phyloP scores from a whole-genome alignment of 495 filamentous ascomycete species.

The Cudoniella acicularis region DNA sequence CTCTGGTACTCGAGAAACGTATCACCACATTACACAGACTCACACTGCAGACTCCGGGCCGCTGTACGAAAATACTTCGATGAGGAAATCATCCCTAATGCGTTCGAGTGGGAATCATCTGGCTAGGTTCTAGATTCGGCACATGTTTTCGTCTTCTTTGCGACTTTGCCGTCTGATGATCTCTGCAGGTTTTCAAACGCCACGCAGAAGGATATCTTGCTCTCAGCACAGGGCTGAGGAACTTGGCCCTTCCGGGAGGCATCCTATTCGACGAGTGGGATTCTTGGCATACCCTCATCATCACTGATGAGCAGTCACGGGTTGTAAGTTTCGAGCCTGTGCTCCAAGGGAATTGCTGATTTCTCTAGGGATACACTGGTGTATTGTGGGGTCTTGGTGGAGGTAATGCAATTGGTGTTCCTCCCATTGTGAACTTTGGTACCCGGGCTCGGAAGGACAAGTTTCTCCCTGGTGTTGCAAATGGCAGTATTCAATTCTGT shows the following conservation, averaged over 20 bases:
- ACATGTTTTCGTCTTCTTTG: slow-evolving; percentile 2
- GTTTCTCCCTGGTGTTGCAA: slow-evolving; percentile 48
- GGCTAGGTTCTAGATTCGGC: slow-evolving; percentile 41
- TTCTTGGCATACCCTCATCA: slow-evolving; percentile 45
- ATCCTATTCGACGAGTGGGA: slow-evolving; percentile 45
- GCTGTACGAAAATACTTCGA: slow-evolving; percentile 44
- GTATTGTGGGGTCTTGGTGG: slow-evolving; percentile 48
- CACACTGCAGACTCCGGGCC: slow-evolving; percentile 42
- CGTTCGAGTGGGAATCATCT: slow-evolving; percentile 45
- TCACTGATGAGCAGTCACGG: slow-evolving; percentile 43
- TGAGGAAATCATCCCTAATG: slow-evolving; percentile 39
- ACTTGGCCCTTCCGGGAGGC: slow-evolving; percentile 37
- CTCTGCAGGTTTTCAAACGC: slow-evolving; percentile 26
- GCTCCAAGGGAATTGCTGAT: neutral
- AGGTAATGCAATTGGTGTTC: slow-evolving; percentile 49
- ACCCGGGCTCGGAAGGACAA: slow-evolving; percentile 42
- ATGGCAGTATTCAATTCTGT: slow-evolving; percentile 46
- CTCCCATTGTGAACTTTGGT: slow-evolving; percentile 50
- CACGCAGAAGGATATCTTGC: slow-evolving; percentile 36
- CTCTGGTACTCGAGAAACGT: slow-evolving; percentile 27
- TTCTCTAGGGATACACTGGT: slow-evolving; percentile 35
- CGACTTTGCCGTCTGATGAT: neutral
- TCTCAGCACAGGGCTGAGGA: slow-evolving; percentile 29
- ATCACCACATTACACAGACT: slow-evolving; percentile 45
- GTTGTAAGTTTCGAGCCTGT: slow-evolving; percentile 17